These are phyloP conservation scores for Sideroxylon spinosum DNA, from an alignment of 179 eudicot species.

Conservation along the genomic window DNA sequence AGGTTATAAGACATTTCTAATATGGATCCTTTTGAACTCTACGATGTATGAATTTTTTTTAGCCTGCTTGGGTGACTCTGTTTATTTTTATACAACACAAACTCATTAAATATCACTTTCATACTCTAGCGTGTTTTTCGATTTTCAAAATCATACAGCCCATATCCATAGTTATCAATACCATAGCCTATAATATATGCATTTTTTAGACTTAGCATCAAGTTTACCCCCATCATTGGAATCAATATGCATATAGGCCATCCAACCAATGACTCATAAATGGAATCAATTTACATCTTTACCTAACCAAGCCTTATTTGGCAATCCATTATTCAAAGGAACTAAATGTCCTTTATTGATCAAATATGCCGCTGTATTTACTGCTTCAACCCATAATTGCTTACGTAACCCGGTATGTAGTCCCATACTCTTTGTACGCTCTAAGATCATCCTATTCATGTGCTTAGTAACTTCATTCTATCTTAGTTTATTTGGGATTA, in stretches of 20 bases:
- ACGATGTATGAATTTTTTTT: neutral
- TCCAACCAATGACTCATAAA: neutral
- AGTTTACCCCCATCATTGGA: neutral
- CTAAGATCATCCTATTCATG: too few relatives aligned
- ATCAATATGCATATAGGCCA: neutral
- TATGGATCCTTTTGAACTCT: neutral
- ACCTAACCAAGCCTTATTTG: too few relatives aligned
- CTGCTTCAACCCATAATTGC: neutral
- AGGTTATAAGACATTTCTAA: neutral
- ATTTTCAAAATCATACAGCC: slow-evolving; percentile 20
- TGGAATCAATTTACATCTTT: neutral
- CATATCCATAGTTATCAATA: too few relatives aligned
- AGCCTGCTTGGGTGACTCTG: too few relatives aligned
- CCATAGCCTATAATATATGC: too few relatives aligned
- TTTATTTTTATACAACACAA: neutral
- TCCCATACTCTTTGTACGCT: neutral
- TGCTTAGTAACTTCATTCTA: too few relatives aligned
- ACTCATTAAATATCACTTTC: neutral
- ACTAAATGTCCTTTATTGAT: neutral
- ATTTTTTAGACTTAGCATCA: neutral
- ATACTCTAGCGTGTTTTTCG: neutral
- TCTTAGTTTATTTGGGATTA: too few relatives aligned
- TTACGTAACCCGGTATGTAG: neutral
- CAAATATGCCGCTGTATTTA: neutral
- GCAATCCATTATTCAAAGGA: too few relatives aligned